phyloP scores from a whole-genome alignment of 140 eudicot species.

The Stevia rebaudiana region DNA sequence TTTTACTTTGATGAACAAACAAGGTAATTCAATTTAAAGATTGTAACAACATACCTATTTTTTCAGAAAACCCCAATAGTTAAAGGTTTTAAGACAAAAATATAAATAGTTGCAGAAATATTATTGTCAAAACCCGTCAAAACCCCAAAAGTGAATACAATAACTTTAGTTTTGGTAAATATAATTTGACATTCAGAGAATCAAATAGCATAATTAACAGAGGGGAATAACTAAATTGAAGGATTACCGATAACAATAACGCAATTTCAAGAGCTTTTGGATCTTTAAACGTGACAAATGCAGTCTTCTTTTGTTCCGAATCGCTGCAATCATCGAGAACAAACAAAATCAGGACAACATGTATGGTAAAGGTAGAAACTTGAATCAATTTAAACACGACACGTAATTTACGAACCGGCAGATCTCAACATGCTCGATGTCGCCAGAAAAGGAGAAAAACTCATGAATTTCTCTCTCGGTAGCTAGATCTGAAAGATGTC shows the following conservation, averaged over 20 bases:
- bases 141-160: conserved; percentile 6
- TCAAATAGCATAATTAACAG: background rate
- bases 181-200: background rate
- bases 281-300: conserved; percentile 87
- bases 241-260: conserved; percentile 64
- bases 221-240: conserved; percentile 2
- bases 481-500: conserved; percentile 93
- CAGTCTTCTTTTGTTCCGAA: conserved; percentile 52
- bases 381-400: background rate
- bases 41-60: background rate
- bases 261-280: conserved; percentile 90
- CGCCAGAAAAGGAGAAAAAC: conserved; percentile 90
- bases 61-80: background rate
- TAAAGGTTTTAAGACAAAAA: background rate
- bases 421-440: conserved; percentile 80
- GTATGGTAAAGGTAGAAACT: background rate
- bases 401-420: conserved; percentile 41
- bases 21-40: background rate
- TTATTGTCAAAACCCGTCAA: no score
- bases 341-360: conserved; percentile 6
- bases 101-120: background rate
- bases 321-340: conserved; percentile 43
- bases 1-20: conserved; percentile 11
- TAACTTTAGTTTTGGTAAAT: background rate
- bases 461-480: conserved; percentile 83